Conservation (phyloP, 306 rosid species). For the Cucumis sativus region DNA sequence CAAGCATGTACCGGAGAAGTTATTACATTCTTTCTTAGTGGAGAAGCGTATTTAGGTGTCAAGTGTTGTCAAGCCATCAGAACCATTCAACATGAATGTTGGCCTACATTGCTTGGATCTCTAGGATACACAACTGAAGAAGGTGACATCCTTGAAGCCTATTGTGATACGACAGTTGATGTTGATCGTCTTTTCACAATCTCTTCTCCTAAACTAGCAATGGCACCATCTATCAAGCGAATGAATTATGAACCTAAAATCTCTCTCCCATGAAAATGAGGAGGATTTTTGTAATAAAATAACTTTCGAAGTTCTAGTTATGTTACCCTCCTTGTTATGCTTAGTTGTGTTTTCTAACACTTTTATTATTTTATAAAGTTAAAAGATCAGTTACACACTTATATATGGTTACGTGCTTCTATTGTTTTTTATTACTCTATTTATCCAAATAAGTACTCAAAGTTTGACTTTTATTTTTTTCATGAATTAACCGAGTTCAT, state of each 20-base stretch:
- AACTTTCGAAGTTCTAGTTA: neutral
- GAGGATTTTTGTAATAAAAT: neutral
- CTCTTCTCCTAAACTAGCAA: neutral
- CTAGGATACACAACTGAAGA: neutral
- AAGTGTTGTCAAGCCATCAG: neutral
- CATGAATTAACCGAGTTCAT: neutral
- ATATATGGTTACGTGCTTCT: too few species aligned
- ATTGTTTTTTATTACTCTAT: too few species aligned
- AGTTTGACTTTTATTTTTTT: neutral
- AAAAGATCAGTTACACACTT: too few species aligned
- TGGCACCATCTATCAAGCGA: neutral
- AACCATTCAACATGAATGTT: neutral
- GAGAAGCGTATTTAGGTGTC: neutral
- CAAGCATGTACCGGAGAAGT: neutral
- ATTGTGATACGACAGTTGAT: neutral
- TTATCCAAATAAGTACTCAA: too few species aligned
- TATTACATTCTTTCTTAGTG: neutral
- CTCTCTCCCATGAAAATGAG: neutral
- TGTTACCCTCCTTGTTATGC: neutral
- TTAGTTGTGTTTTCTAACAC: neutral
- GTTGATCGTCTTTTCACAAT: neutral
- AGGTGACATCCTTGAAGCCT: neutral
- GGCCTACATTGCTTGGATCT: neutral
- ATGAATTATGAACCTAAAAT: neutral
- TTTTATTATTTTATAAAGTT: too few species aligned